Base-by-base conservation (phyloP, 2,329 filamentous ascomycete species). In the Penicillium sp. region DNA sequence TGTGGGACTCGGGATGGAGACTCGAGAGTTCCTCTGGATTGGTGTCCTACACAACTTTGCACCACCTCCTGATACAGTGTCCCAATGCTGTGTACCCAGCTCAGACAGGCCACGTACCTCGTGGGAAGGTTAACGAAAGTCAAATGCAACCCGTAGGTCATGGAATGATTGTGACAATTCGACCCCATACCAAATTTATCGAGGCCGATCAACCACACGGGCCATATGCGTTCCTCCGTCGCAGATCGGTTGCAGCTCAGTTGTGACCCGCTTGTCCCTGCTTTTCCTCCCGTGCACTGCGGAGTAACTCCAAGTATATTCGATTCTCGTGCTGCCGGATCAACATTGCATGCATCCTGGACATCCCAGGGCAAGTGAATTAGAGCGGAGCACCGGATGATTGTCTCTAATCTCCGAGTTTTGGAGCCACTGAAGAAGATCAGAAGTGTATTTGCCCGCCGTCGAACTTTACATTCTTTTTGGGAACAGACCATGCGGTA, bases 401-500 rank as follows among this genome's bases (percentile, higher is more conserved):
- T 48, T 20, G 32, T 23, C 53, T 25, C 31, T 10, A 23, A 2
- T 18, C 23, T 40, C 15, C 6, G 6, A n/a, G 18, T 18, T 37
- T 24, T 10, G 6, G 15, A 4, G 15, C 27, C 25, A n/a, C 41
- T 49, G 47, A 51, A 49, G 53, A 49, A 49, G 42, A 52, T 57
- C 53, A 24, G 38, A 49, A 46, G 23, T 45, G 24, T 41, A 52
- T 37, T 47, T 43, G 43, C 20, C 25, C 41, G 35, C 24, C 47
- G 28, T 54, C 49, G 28, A 55, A 53, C 43, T 44, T 51, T 56
- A 18, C 42, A 49, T 56, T 53, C 44, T 42, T 46, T 48, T 46
- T 44, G 47, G 54, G 49, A 49, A 48, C 53, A 47, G 52, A 24
- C 49, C 37, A 55, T 53, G 47, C 52, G 40, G 46, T 23, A 80